Base-by-base conservation (phyloP, 2,329 filamentous ascomycete genomes). In the Fusarium sarcochroum region DNA sequence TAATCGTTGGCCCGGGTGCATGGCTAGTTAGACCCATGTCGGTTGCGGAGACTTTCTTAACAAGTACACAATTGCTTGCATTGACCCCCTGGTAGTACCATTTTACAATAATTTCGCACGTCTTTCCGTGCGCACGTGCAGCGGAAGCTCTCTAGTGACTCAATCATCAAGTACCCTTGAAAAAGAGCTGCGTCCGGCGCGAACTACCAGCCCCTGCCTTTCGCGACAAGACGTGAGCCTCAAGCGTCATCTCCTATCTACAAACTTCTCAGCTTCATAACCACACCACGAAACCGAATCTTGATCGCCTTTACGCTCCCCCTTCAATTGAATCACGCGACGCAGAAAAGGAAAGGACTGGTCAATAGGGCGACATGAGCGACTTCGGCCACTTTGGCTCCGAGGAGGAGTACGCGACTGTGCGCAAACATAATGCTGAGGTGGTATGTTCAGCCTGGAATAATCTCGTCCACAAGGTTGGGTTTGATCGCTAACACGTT, bases 351-450 rank as follows among this genome's bases (percentile, higher is more conserved):
- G 15, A 27, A 21, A 38, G 27, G 20, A 57, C 44, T 55, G 50
- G 56, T 32, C 10, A 58, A 50, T 61, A 32, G n/a, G 58, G 63
- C 68, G 75, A 67, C 69, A 93, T 93, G 91, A 87, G 88, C 73
- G 91, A 93, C 80, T 91, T 91, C 80, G 82, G 80, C 69, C 86
- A 89, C 75, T 93, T 88, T 78, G 90, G 89, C 75, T 87, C 89
- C 23, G 92, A 95, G 38, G 93, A 95, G 81, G 93, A 96, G 82
- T 93, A 91, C 78, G 87, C 87, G 67, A 92, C 95, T 82, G 88
- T 97, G 75, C 92, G 89, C 82, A 93, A 92, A 81, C 87, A 95
- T 65, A 89, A 92, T 71, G 82, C 84, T 54, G 92, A 94, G 76
- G 88, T 97, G 75, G 94, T 97, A 86, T 46, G 78, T 73, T 56